Evolutionary conservation across 106 monocot species (phyloP).

Genomic region (Hemerocallis citrina): DNA sequence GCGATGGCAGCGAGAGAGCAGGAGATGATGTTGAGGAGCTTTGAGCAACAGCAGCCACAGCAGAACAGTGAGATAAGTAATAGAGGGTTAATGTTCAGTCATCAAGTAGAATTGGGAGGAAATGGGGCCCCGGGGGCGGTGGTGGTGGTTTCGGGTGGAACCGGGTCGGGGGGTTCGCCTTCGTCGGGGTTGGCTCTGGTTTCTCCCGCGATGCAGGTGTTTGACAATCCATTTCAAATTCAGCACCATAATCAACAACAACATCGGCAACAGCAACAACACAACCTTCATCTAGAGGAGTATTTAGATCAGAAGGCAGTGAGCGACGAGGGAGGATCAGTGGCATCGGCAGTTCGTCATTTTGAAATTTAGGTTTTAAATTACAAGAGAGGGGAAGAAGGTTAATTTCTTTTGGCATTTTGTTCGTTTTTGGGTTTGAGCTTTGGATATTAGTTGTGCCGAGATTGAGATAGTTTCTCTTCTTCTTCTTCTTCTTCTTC

Average conservation of each 20-base stretch:
- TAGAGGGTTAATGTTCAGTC: background rate
- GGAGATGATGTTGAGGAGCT: constrained; percentile 7
- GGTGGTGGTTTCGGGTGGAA: background rate
- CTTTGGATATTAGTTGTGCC: too few relatives aligned
- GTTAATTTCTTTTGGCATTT: too few relatives aligned
- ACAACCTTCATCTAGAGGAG: background rate
- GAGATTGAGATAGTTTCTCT: too few relatives aligned
- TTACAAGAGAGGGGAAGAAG: too few relatives aligned
- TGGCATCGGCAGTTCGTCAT: too few relatives aligned
- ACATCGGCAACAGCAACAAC: constrained; percentile 15
- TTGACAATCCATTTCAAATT: background rate
- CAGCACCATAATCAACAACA: constrained; percentile 16
- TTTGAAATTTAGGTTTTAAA: too few relatives aligned
- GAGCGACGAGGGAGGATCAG: constrained; percentile 12
- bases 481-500: too few relatives aligned
- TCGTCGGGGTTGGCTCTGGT: constrained; percentile 1
- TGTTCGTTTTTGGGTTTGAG: too few relatives aligned
- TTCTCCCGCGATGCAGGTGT: constrained; percentile 1
- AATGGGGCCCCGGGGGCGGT: background rate
- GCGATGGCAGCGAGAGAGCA: constrained; percentile 6
- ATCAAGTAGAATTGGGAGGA: background rate
- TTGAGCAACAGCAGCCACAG: constrained; percentile 8
- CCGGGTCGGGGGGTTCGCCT: background rate
- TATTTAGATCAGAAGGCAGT: constrained; percentile 4
- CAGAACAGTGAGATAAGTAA: too few relatives aligned